These are phyloP conservation scores for Daldinia sp. DNA, from an alignment of 2,329 filamentous ascomycete species.

Conservation along the genomic window DNA sequence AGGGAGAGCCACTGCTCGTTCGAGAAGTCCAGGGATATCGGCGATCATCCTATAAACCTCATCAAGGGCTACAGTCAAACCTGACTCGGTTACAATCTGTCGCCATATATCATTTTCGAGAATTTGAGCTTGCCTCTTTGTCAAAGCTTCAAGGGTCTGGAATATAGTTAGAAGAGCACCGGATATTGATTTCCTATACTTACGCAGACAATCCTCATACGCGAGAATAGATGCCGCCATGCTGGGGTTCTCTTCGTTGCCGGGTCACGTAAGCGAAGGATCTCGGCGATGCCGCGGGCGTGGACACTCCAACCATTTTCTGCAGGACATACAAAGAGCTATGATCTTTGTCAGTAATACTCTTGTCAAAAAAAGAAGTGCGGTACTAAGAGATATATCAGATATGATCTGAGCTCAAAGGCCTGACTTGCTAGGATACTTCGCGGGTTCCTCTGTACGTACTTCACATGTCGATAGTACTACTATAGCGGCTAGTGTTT, in stretches of 20 bases:
- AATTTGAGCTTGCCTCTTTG: constrained; percentile 29
- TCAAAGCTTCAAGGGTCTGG: constrained; percentile 29
- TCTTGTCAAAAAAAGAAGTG: neutral
- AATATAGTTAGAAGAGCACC: constrained; percentile 8
- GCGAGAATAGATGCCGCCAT: constrained; percentile 35
- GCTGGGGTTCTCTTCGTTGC: constrained; percentile 26
- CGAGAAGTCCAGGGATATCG: constrained; percentile 28
- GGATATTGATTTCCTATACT: constrained; percentile 2
- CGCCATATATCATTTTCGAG: constrained; percentile 32
- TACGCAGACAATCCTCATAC: constrained; percentile 37
- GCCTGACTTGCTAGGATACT: neutral
- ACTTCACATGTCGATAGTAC: constrained; percentile 36
- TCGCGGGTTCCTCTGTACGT: neutral
- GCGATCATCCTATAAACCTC: constrained; percentile 30
- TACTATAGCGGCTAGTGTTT: constrained; percentile 35
- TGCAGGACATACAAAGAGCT: constrained; percentile 35
- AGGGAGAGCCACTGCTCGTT: constrained; percentile 22
- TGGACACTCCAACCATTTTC: constrained; percentile 33
- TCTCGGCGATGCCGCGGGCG: constrained; percentile 30
- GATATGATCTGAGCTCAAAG: too few relatives aligned
- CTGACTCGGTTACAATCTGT: constrained; percentile 30
- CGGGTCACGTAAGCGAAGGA: constrained; percentile 32
- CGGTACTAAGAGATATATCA: neutral
- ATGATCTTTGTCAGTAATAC: constrained; percentile 9
- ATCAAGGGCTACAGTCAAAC: constrained; percentile 27